Evolutionary conservation across 129 eudicot species (phyloP).

Genomic region (Lactuca saligna): DNA sequence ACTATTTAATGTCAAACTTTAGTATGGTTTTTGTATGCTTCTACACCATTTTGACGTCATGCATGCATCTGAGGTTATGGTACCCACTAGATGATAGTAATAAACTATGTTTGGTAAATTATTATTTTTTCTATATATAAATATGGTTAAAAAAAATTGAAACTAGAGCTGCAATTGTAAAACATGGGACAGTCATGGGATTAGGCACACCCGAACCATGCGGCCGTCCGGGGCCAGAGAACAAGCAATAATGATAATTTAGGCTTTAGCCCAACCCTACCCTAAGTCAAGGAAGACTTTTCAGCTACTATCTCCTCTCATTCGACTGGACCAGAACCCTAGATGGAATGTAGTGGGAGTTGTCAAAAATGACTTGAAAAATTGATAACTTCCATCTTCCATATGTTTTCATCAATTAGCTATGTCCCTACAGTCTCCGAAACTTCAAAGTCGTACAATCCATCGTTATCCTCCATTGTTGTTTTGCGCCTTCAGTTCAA

Average conservation of each 20-base stretch:
- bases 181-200: constrained; percentile 6
- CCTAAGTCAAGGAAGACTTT: constrained; percentile 31
- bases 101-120: too few relatives aligned
- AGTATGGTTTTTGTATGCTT: too few relatives aligned
- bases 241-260: constrained; percentile 12
- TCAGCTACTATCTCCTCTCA: constrained; percentile 29
- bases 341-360: constrained; percentile 20
- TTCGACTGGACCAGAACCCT: constrained; percentile 30
- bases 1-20: too few relatives aligned
- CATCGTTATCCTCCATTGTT: too few relatives aligned
- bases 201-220: constrained; percentile 28
- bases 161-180: constrained; percentile 72
- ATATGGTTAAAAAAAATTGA: too few relatives aligned
- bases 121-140: too few relatives aligned
- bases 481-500: too few relatives aligned
- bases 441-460: too few relatives aligned
- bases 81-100: too few relatives aligned
- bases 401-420: too few relatives aligned
- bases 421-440: neutral
- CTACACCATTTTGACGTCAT: too few relatives aligned
- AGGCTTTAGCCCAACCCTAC: constrained; percentile 18
- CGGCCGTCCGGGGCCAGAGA: constrained; percentile 26
- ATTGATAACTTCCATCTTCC: neutral
- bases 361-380: constrained; percentile 15
- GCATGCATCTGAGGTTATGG: too few relatives aligned